Evolutionary conservation across 768 basidiomycete genomes (phyloP).

Genomic region (Terana coerulea): DNA sequence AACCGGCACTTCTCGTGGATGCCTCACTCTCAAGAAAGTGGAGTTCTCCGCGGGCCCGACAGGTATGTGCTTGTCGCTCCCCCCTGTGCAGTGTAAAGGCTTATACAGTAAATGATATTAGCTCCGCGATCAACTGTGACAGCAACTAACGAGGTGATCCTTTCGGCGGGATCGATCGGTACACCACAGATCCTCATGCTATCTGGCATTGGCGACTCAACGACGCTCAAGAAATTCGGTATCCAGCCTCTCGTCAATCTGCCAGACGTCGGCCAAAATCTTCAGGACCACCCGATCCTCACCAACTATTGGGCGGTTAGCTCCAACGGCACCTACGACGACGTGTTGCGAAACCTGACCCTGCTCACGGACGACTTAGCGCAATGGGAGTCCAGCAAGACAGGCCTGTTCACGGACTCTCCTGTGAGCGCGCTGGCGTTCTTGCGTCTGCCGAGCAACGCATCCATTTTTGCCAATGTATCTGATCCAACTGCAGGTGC

Average conservation of each 20-base stretch:
- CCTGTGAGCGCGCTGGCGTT: conserved; percentile 25
- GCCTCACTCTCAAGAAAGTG: background rate
- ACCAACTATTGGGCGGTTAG: background rate
- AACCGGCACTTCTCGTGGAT: background rate
- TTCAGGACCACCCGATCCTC: conserved; percentile 11
- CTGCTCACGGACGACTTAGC: background rate
- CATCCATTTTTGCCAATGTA: conserved; percentile 20
- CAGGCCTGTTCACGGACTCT: conserved; percentile 16
- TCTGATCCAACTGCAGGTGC: conserved; percentile 34
- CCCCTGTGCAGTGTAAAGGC: background rate
- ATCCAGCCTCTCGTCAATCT: conserved; percentile 31
- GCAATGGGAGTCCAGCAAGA: background rate
- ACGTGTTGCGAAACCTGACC: conserved; percentile 2
- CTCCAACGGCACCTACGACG: conserved; percentile 9
- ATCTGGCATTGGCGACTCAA: conserved; percentile 36
- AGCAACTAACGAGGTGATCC: conserved; percentile 15
- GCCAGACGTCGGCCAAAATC: conserved; percentile 34
- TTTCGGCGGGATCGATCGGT: too few relatives aligned
- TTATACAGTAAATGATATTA: background rate
- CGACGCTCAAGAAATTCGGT: conserved; percentile 22
- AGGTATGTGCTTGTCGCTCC: too few relatives aligned
- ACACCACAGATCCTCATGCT: conserved; percentile 22
- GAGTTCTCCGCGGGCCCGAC: too few relatives aligned
- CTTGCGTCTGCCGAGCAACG: conserved; percentile 15
- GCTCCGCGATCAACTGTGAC: conserved; percentile 12